These are phyloP conservation scores for Lavandula angustifolia DNA, from an alignment of 257 asterid genomes.

Conservation along the genomic window DNA sequence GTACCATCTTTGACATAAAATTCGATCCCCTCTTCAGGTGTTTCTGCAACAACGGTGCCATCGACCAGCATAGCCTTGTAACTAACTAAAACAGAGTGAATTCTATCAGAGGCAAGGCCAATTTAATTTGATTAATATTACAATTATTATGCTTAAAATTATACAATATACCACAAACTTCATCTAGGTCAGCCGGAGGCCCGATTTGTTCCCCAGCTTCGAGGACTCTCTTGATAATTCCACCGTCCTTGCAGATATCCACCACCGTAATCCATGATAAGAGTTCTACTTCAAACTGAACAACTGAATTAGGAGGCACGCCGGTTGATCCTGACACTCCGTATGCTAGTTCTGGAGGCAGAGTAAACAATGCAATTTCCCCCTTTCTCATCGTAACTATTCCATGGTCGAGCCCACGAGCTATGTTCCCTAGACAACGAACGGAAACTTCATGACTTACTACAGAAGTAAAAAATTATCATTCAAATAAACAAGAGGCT, in stretches of 20 bases:
- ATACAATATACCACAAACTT: conserved; percentile 57
- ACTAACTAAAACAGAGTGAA: conserved; percentile 45
- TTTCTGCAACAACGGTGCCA: conserved; percentile 51
- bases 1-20: conserved; percentile 69
- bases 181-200: conserved; percentile 72
- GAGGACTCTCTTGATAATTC: conserved; percentile 60
- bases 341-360: conserved; percentile 50
- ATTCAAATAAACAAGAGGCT: no score
- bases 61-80: conserved; percentile 55
- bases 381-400: conserved; percentile 71
- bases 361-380: conserved; percentile 57
- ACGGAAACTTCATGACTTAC: conserved; percentile 22
- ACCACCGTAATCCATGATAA: conserved; percentile 68
- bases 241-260: conserved; percentile 76
- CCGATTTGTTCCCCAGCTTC: conserved; percentile 58
- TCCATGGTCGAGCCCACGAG: conserved; percentile 53
- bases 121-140: conserved; percentile 20
- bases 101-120: conserved; percentile 17
- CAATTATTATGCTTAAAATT: conserved; percentile 4
- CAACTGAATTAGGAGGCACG: conserved; percentile 48
- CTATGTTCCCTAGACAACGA: conserved; percentile 42
- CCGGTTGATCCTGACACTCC: conserved; percentile 42
- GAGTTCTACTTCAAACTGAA: conserved; percentile 67
- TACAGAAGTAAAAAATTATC: conserved; percentile 7
- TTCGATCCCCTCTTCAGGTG: conserved; percentile 62